Percentiles rank a stretch among this genome's conserved stretches.
phyloP scores from a whole-genome alignment of 768 basidiomycete genomes.

The Cystoderma amianthinum region DNA sequence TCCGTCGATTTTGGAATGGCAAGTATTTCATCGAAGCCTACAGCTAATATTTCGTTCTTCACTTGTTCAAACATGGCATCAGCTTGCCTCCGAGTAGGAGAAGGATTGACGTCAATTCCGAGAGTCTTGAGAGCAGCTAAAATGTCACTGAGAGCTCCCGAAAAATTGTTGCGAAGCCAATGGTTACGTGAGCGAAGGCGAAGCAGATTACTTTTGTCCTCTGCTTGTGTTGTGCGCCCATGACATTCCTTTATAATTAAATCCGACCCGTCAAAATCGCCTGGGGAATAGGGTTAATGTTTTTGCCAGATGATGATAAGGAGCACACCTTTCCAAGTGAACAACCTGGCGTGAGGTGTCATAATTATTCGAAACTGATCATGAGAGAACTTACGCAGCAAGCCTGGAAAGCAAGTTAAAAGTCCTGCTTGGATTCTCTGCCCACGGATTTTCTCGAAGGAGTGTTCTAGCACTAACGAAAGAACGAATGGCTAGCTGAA shows the following conservation, averaged over 20 bases:
- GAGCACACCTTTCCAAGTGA: constrained; percentile 56
- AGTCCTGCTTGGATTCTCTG: constrained; percentile 35
- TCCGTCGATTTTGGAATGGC: constrained; percentile 57
- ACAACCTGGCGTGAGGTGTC: constrained; percentile 29
- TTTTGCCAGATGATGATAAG: too few species aligned
- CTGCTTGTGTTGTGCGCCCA: constrained; percentile 35
- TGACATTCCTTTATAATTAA: constrained; percentile 48
- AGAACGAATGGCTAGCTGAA: constrained; percentile 54
- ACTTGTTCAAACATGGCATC: constrained; percentile 65
- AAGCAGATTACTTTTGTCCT: constrained; percentile 50
- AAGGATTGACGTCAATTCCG: constrained; percentile 51
- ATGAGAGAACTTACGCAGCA: constrained; percentile 45
- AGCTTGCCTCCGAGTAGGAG: constrained; percentile 46
- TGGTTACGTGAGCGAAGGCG: constrained; percentile 59
- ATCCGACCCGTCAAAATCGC: constrained; percentile 48
- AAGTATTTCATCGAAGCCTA: constrained; percentile 65
- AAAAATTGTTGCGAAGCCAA: constrained; percentile 52
- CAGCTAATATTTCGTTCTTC: constrained; percentile 62
- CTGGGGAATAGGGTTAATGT: constrained; percentile 21
- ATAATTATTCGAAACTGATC: background rate
- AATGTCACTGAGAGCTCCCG: constrained; percentile 50
- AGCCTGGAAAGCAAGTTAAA: constrained; percentile 49
- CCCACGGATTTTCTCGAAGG: constrained; percentile 49
- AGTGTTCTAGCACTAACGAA: constrained; percentile 54
- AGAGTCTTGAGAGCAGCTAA: constrained; percentile 52